phyloP scores from a whole-genome alignment of 2,329 filamentous ascomycete genomes.

The Neoarthrinium moseri region DNA sequence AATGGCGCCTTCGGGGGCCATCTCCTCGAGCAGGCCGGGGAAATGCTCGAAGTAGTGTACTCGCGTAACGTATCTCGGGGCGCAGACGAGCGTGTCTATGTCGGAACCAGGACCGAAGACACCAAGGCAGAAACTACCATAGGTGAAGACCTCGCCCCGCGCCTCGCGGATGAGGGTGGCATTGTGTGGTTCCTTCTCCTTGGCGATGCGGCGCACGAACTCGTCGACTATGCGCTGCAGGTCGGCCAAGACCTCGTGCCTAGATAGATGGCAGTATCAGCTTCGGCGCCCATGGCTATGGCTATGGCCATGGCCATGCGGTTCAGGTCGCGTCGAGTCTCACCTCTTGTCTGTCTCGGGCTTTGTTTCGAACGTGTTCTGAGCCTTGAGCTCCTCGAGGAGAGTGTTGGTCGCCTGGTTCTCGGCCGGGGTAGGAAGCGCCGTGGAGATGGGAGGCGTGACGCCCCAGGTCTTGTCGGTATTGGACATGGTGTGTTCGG shows the following conservation, averaged over 20 bases:
- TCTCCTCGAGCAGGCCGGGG: conserved; percentile 72
- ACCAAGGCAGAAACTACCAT: conserved; percentile 91
- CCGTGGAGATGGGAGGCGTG: conserved; percentile 78
- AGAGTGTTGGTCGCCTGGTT: conserved; percentile 74
- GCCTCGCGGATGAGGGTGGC: conserved; percentile 77
- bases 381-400: conserved; percentile 77
- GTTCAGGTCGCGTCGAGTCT: conserved; percentile 15
- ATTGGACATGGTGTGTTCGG: conserved; percentile 14
- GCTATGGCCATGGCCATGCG: too few relatives aligned
- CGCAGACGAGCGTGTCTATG: conserved; percentile 94
- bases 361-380: conserved; percentile 88
- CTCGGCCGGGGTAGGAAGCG: conserved; percentile 75
- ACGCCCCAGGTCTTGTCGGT: conserved; percentile 54
- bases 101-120: conserved; percentile 95
- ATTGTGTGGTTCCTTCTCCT: conserved; percentile 68
- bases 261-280: conserved; percentile 31
- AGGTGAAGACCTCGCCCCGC: conserved; percentile 91
- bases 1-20: conserved; percentile 77
- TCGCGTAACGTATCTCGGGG: conserved; percentile 82
- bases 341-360: conserved; percentile 83
- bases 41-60: conserved; percentile 93
- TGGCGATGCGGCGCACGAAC: conserved; percentile 81
- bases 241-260: conserved; percentile 70
- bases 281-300: too few relatives aligned
- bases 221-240: conserved; percentile 80